Evolutionary conservation across 176 grass and related monocot genomes (phyloP).

Genomic region (Zea luxurians): DNA sequence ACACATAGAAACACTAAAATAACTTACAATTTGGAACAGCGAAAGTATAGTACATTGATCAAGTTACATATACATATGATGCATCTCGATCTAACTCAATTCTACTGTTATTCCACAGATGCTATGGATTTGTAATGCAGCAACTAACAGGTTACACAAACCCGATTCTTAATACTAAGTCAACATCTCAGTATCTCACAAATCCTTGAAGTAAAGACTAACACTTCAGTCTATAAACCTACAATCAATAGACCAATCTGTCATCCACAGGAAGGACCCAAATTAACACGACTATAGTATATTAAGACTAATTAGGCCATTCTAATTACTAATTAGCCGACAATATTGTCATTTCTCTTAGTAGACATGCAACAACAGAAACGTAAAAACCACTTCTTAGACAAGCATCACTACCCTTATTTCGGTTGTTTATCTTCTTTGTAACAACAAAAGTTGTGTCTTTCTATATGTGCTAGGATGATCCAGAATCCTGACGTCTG

Average conservation of each 20-base stretch:
- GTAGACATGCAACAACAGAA: too few relatives aligned
- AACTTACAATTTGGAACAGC: too few relatives aligned
- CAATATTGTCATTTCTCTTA: too few relatives aligned
- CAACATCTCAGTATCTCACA: not conserved
- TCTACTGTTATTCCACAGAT: not conserved
- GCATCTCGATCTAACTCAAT: not conserved
- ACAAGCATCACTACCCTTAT: too few relatives aligned
- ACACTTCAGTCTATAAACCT: not conserved
- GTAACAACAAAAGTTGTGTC: too few relatives aligned
- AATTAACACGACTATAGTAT: not conserved
- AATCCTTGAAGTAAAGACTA: not conserved
- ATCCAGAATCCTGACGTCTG: too few relatives aligned
- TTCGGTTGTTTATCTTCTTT: too few relatives aligned
- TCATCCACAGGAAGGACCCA: not conserved
- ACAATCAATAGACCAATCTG: not conserved
- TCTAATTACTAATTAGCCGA: not conserved
- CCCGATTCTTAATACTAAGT: not conserved
- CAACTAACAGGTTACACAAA: not conserved
- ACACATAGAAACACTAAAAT: too few relatives aligned
- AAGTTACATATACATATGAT: not conserved
- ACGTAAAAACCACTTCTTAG: too few relatives aligned
- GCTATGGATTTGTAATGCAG: not conserved
- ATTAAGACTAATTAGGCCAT: not conserved
- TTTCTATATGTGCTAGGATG: too few relatives aligned
- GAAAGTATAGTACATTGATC: not conserved